Percentiles rank a stretch among this genome's conserved stretches.
Conservation (phyloP, 805 yeast genomes). For the Nakazawaea wyomingensis region DNA sequence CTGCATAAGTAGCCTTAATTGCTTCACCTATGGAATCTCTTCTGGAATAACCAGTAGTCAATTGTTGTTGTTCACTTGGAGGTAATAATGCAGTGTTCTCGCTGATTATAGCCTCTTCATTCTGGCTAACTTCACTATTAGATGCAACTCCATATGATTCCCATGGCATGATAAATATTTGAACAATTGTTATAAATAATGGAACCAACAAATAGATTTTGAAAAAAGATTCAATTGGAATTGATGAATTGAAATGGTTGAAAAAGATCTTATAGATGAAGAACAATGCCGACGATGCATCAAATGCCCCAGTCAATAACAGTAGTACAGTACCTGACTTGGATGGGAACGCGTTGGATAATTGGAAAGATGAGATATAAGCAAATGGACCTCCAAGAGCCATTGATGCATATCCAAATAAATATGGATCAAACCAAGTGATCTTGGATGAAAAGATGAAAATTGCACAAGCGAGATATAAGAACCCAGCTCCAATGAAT, state of each 20-base stretch:
- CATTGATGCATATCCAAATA: slow-evolving; percentile 45
- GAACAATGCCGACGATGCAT: slow-evolving; percentile 52
- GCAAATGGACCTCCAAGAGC: slow-evolving; percentile 58
- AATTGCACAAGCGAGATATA: slow-evolving; percentile 38
- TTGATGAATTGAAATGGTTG: slow-evolving; percentile 25
- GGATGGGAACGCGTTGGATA: slow-evolving; percentile 51
- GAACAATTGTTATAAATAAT: slow-evolving; percentile 39
- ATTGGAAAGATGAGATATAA: slow-evolving; percentile 50
- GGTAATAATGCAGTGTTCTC: slow-evolving; percentile 15
- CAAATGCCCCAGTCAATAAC: slow-evolving; percentile 53
- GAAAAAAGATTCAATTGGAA: slow-evolving; percentile 40
- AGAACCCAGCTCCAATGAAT: slow-evolving; percentile 42
- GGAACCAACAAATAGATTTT: slow-evolving; percentile 45
- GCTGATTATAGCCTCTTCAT: slow-evolving; percentile 7
- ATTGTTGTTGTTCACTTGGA: slow-evolving; percentile 22
- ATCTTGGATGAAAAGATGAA: slow-evolving; percentile 36
- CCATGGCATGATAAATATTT: slow-evolving; percentile 41
- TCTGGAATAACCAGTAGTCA: slow-evolving; percentile 24
- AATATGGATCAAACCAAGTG: slow-evolving; percentile 41
- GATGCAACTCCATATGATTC: slow-evolving; percentile 45
- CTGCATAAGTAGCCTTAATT: slow-evolving; percentile 45
- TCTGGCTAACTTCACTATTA: slow-evolving; percentile 9
- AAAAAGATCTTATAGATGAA: slow-evolving; percentile 41
- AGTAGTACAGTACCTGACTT: slow-evolving; percentile 49
- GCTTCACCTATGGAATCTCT: slow-evolving; percentile 56